phyloP scores from a whole-genome alignment of 805 yeast species.

The Metschnikowia dekortorum region DNA sequence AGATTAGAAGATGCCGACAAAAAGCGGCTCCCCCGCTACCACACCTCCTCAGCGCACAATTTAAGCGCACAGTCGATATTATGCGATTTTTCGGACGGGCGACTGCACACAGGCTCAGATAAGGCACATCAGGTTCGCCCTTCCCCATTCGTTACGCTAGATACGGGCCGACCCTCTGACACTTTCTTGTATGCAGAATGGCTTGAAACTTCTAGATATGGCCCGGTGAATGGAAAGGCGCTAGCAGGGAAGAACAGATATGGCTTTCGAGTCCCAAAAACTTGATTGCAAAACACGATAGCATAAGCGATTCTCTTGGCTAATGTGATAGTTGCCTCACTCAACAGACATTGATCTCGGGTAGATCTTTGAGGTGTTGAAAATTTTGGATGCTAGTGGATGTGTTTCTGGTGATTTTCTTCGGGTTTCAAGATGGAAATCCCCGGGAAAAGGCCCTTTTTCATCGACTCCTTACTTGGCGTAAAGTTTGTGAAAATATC shows the following conservation, averaged over 20 bases:
- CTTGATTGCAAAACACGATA: background rate
- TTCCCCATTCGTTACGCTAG: conserved; percentile 1
- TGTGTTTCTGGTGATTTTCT: no score
- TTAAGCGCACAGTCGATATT: background rate
- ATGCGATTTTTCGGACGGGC: background rate
- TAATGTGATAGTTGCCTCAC: background rate
- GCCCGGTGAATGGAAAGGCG: no score
- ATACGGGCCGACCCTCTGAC: background rate
- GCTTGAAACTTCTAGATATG: background rate
- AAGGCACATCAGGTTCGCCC: conserved; percentile 1
- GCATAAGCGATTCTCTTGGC: background rate
- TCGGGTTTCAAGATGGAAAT: no score
- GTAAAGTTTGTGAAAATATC: no score
- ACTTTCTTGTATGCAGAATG: background rate
- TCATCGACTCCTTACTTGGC: no score
- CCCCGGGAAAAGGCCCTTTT: no score
- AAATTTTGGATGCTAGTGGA: no score
- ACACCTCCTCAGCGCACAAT: background rate
- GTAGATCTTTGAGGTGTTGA: no score
- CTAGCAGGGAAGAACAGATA: background rate
- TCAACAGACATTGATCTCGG: no score
- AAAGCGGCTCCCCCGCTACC: background rate
- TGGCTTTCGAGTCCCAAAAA: background rate
- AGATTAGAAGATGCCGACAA: background rate
- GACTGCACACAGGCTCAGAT: background rate